phyloP scores from a whole-genome alignment of 169 alveolate species.

The Eimeria zaria region DNA sequence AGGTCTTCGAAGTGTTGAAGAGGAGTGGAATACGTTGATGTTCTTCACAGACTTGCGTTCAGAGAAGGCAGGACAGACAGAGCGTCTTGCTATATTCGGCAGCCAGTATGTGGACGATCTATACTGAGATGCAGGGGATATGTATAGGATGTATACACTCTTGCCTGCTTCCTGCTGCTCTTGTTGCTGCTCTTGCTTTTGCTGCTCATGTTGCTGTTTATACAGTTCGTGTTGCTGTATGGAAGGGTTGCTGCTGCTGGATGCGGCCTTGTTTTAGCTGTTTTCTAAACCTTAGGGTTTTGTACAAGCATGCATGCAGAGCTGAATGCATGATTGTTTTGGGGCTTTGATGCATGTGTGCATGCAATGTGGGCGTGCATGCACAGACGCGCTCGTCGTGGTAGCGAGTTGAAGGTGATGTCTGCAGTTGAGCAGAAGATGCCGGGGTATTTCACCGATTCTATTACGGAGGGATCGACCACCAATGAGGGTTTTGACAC shows the following conservation, averaged over 20 bases:
- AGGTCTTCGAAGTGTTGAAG: slow-evolving; percentile 88
- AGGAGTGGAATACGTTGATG: slow-evolving; percentile 89
- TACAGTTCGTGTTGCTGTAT: too few species aligned
- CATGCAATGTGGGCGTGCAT: neutral
- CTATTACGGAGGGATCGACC: slow-evolving; percentile 30
- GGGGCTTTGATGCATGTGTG: slow-evolving; percentile 5
- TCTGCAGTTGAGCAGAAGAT: slow-evolving; percentile 85
- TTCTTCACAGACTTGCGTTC: slow-evolving; percentile 84
- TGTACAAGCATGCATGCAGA: slow-evolving; percentile 2
- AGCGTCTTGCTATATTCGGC: slow-evolving; percentile 83
- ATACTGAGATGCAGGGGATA: too few species aligned
- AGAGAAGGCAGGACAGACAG: slow-evolving; percentile 59
- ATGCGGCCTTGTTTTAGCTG: too few species aligned
- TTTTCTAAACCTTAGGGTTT: too few species aligned
- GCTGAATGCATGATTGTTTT: neutral
- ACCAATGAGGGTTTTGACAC: slow-evolving; percentile 76
- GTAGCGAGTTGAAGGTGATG: slow-evolving; percentile 83
- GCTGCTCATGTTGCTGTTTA: too few species aligned
- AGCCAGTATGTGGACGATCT: slow-evolving; percentile 40
- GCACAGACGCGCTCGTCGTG: slow-evolving; percentile 83
- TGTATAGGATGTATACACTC: too few species aligned
- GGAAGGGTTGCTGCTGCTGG: too few species aligned
- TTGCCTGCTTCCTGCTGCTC: too few species aligned
- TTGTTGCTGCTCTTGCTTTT: too few species aligned
- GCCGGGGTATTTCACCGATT: slow-evolving; percentile 85